Evolutionary conservation across 306 rosid genomes (phyloP), one percentile per base, ranked within the genome.

Genomic region (Fagus sylvatica): DNA sequence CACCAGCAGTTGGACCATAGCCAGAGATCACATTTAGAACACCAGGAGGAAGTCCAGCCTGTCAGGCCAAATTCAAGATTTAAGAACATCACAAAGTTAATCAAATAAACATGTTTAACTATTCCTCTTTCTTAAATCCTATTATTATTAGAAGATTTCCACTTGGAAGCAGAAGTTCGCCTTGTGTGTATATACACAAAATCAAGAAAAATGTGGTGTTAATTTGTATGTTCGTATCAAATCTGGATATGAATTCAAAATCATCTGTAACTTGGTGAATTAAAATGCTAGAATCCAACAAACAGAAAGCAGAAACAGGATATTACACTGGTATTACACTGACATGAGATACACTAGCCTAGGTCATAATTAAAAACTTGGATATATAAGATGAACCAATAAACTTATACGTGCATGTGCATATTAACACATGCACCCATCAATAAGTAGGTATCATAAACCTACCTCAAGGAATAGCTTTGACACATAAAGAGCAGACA

Each of bases 1-100:
- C 93, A 76, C 97, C 97, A 42, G 90, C 91, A 69, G 90, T 85
- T 12, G 91, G 95, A 73, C 97, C 95, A 40, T 74, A 92, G 74
- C 97, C 97, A 71, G 89, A 82, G 80, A 88, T 71, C 48, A 92
- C 60, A 76, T 92, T 92, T 49, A 92, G 57, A 82, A 87, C 97
- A 57, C 95, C 97, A 17, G 82, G 78, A 78, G 97, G 97, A 79
- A 90, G 91, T 73, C 97, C 97, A 67, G 95, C 97, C 97, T 90
- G 82, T 74, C 41, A 40, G 60, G 41, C 51, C 78, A 75, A 71
- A 32, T 62, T 64, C 80, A 79, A 71, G 46, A 71, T 40, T 30
- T 34, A 75, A 59, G 53, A 69, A 30, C 34, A 51, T 41, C 57
- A 53, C 70, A 68, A 1, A 83, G 19, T 22, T 37, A 11, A 53